Evolutionary conservation across 2,329 filamentous ascomycete species (phyloP).

Genomic region (Fusarium kyushuense): DNA sequence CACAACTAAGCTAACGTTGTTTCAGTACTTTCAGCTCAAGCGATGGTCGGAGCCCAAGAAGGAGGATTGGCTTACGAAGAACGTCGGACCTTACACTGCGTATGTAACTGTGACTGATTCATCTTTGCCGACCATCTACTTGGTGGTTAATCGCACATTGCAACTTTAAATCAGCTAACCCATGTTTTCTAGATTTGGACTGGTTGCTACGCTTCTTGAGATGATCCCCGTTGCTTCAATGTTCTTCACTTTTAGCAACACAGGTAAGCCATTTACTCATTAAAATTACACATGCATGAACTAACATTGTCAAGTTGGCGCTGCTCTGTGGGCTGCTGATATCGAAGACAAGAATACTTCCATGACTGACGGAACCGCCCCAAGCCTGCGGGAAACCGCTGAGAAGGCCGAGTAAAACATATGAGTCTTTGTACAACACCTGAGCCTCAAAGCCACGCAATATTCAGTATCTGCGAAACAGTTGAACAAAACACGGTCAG

Average conservation of each 20-base stretch:
- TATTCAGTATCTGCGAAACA: constrained; percentile 11
- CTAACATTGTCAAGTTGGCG: constrained; percentile 71
- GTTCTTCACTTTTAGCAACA: constrained; percentile 90
- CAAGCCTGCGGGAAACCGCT: constrained; percentile 61
- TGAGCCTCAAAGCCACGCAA: constrained; percentile 14
- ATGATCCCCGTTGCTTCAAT: constrained; percentile 86
- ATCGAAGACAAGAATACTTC: constrained; percentile 71
- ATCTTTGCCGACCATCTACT: not conserved
- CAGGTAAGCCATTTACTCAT: constrained; percentile 60
- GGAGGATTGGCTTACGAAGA: constrained; percentile 75
- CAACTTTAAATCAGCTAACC: constrained; percentile 15
- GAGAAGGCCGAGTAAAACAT: constrained; percentile 60
- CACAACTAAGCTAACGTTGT: constrained; percentile 8
- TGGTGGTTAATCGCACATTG: constrained; percentile 12
- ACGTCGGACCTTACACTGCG: constrained; percentile 84
- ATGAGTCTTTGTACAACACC: constrained; percentile 1
- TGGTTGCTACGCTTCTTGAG: constrained; percentile 82
- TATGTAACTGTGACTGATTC: constrained; percentile 63
- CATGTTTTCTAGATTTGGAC: constrained; percentile 71
- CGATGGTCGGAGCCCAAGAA: constrained; percentile 76
- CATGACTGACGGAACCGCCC: constrained; percentile 65
- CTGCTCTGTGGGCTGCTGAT: constrained; percentile 93
- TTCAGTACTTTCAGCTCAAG: constrained; percentile 91
- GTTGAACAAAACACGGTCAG: not conserved
- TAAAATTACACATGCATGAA: not conserved